A percentile compares a stretch with the other conserved stretches of the same genome.
Conservation (phyloP, 2,329 filamentous ascomycete genomes). For the Colletotrichum eleusines region DNA sequence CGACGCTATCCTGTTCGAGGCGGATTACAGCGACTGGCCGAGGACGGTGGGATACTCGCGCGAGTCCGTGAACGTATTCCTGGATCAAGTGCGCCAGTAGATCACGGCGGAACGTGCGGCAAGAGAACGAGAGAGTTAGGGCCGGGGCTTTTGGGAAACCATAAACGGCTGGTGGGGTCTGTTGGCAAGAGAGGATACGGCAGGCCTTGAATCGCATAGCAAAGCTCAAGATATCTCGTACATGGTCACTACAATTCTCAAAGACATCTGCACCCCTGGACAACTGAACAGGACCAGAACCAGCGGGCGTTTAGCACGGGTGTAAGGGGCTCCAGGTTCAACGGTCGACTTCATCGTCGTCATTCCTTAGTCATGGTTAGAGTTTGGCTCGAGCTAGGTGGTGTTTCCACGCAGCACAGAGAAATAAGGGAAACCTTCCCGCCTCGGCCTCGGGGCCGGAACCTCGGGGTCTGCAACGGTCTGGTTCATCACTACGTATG, state of each 20-base stretch:
- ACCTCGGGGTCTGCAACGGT: background rate
- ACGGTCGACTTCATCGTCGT: background rate
- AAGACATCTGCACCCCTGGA: background rate
- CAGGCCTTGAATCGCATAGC: background rate
- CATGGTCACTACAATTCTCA: background rate
- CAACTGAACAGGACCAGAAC: too few relatives aligned
- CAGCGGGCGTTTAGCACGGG: background rate
- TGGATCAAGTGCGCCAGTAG: background rate
- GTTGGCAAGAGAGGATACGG: background rate
- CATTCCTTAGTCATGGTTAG: too few relatives aligned
- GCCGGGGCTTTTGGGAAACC: background rate
- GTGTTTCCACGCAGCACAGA: background rate
- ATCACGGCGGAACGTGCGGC: background rate
- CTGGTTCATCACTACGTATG: background rate
- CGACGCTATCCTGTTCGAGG: slow-evolving; percentile 34
- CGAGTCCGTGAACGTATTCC: slow-evolving; percentile 26
- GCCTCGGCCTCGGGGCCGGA: background rate
- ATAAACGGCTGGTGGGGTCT: background rate
- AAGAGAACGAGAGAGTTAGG: background rate
- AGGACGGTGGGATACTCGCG: slow-evolving; percentile 33
- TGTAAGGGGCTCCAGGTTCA: too few relatives aligned
- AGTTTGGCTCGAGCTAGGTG: background rate
- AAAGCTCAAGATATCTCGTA: background rate
- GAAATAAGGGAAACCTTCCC: background rate
- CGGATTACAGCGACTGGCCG: slow-evolving; percentile 37